Evolutionary conservation across 305 asterid species (phyloP), one percentile per base, ranked within the genome.

Genomic region (Euphrasia arctica): DNA sequence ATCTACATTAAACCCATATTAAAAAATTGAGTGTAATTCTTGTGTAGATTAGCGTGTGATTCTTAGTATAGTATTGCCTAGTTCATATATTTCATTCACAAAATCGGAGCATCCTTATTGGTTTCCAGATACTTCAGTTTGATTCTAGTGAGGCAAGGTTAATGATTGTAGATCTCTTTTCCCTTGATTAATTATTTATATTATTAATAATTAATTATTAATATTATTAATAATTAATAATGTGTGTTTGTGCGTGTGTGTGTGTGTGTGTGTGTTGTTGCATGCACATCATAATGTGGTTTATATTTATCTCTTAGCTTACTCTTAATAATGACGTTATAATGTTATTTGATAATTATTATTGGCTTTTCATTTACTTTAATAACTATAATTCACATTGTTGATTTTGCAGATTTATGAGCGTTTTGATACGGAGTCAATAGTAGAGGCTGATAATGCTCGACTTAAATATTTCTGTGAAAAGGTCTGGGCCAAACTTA

Each of bases 381-480:
- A 55, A 52, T 58, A 64, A 64, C 72, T 28, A 52, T 36, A 54
- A 43, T 51, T 65, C 70, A 61, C 55, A 22, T 41, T 65, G 25
- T 31, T 41, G 9, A 32, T 47, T 67, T 72, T 71, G 67, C 87
- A 91, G 98, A 80, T 87, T 67, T 87, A 80, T 66, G 89, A 86
- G 78, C 95, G 95, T 50, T 80, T 85, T 77, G 88, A 89, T 62
- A 70, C 73, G 50, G 76, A 82, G 43, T 84, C 92, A 34, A 77
- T 83, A 66, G 80, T 66, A 51, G 95, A 78, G 66, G 95, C 80
- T 71, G 95, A 86, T 71, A 87, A 83, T 75, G 86, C 79, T 45
- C 95, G 98, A 65, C 82, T 91, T 63, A 82, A 83, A 52, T 87
- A 86, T 75, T 91, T 91, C 48, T 73, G 86, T 58, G 79, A 83